phyloP scores from a whole-genome alignment of 257 asterid species.

The Solanum pinnatisectum region DNA sequence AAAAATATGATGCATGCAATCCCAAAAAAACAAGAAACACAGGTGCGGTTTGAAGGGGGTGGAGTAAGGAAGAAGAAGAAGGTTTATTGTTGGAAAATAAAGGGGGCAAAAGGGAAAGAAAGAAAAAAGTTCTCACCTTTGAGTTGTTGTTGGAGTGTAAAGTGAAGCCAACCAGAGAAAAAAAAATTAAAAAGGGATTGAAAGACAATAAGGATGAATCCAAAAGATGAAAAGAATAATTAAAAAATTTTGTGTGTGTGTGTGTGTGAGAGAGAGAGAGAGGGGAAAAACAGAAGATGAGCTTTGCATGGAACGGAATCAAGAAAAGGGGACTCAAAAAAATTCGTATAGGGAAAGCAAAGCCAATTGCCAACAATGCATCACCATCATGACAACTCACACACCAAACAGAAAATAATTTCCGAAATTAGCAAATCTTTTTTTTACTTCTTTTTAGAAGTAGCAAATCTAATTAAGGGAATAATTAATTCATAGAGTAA shows the following conservation, averaged over 20 bases:
- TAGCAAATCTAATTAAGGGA: neutral
- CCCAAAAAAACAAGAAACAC: neutral
- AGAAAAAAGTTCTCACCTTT: neutral
- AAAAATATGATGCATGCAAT: slow-evolving; percentile 9
- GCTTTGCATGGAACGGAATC: slow-evolving; percentile 1
- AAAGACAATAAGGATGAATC: neutral
- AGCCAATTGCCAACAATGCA: neutral
- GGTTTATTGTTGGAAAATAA: neutral
- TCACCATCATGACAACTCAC: slow-evolving; percentile 4
- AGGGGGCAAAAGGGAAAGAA: neutral
- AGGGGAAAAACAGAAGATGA: neutral
- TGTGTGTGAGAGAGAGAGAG: too few relatives aligned
- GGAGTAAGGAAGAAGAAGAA: neutral
- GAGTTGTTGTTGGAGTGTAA: neutral
- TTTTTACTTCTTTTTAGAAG: neutral
- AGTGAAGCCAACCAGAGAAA: neutral
- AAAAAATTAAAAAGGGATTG: neutral
- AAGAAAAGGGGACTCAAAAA: neutral
- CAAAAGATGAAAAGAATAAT: neutral
- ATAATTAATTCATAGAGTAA: neutral
- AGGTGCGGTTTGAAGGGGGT: neutral
- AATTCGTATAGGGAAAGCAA: slow-evolving; percentile 1
- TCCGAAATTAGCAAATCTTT: neutral
- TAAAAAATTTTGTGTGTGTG: neutral
- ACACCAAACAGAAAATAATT: neutral